Evolutionary conservation across 257 asterid genomes (phyloP), one percentile per base, ranked within the genome.

Genomic region (Nicotiana tomentosiformis): DNA sequence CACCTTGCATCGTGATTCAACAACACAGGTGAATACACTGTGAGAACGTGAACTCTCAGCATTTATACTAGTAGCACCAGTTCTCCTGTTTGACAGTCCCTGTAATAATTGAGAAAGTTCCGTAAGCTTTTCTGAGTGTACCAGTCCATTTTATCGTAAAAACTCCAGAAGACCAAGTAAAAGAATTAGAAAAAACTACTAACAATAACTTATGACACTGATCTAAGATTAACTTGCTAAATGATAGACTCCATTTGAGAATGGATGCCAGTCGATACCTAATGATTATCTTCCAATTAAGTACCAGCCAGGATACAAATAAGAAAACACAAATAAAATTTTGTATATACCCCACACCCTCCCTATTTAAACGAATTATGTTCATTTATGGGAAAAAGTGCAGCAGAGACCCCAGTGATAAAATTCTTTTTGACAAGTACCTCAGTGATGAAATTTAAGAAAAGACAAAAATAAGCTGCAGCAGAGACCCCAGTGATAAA

Each of bases 1-100:
- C 90, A 96, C 99, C 98, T 96, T 94, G 92, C 92, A 85, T 64
- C 98, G 98, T 56, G 99, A 96, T 90, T 96, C 98, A 85, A 96
- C 95, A 86, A 94, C 92, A 89, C 98, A 96, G 23, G 99, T 94
- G 87, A 96, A 96, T 72, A 96, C 98, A 67, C 99, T 92, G 89
- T 96, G 99, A 86, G 99, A 96, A 62, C 99, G 94, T 69, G 99
- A 96, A 89, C 99, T 96, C 90, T 96, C 99, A 76, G 98, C 95
- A 89, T 96, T 96, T 81, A 92, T 87, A 86, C 93, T 87, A 33
- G 99, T 96, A 20, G 99, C 95, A 46, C 98, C 92, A 69, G 97
- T 96, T 85, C 94, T 91, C 85, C 99, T 92, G 87, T 96, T 94
- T 82, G 97, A 90, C 86, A 93, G 87, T 76, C 99, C 99, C 99